Evolutionary conservation across 2,329 filamentous ascomycete species (phyloP).

Genomic region (Leptographium lundbergii): DNA sequence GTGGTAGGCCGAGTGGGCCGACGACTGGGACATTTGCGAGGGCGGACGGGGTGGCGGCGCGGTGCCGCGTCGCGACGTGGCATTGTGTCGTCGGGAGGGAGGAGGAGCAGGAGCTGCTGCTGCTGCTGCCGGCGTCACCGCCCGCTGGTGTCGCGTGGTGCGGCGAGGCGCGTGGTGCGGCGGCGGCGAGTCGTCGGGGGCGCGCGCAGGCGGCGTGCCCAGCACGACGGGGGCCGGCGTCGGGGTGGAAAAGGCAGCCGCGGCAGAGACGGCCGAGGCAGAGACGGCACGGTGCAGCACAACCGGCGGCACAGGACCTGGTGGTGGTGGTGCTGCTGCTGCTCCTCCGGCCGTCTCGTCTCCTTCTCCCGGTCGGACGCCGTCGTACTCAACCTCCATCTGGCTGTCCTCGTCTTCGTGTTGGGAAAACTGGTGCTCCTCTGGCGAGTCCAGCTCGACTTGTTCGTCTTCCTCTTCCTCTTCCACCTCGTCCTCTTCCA

Average conservation of each 20-base stretch:
- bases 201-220: background rate
- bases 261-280: background rate
- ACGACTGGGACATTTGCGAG: no score
- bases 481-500: constrained; percentile 1
- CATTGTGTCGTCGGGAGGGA: background rate
- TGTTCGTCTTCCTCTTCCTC: background rate
- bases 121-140: background rate
- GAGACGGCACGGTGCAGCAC: no score
- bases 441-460: background rate
- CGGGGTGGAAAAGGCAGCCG: background rate
- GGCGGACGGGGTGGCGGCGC: no score
- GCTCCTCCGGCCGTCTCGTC: background rate
- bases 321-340: background rate
- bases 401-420: background rate
- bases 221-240: background rate
- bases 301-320: no score
- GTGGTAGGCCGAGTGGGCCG: no score
- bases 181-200: background rate
- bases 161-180: background rate
- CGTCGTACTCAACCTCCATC: constrained; percentile 10
- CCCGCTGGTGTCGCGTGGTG: background rate
- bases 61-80: background rate
- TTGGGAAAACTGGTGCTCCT: background rate
- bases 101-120: background rate
- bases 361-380: background rate